Evolutionary conservation across 1,284 basidiomycete genomes (phyloP), one percentile per base, ranked within the genome.

Genomic region (Cutaneotrichosporon cavernicola): DNA sequence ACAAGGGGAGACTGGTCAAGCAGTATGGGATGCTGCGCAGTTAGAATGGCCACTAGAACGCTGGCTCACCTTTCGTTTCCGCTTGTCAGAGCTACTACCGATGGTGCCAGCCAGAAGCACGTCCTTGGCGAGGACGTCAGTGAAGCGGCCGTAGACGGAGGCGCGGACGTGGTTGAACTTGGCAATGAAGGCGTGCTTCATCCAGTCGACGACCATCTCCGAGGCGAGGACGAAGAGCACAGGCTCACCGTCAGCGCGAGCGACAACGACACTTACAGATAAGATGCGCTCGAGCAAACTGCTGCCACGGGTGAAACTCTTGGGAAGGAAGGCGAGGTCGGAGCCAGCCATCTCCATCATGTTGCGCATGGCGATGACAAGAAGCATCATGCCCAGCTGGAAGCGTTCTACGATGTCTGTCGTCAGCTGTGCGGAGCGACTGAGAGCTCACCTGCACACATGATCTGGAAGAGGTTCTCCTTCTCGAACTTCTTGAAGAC

Each of bases 401-500:
- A 99, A 99, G 2, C 97, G 89, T 80, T 99, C 97, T 32, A 99
- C 97, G 68, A 99, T 97, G 78, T 99, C 97, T 92, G 70, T 22
- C 14, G 52, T 67, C 9, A 67, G 62, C 55, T 53, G 18, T 34
- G 4, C 1, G 26, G 16, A 9, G 1, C 5, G 18, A 2, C 4
- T 11, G 9, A 9, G n/a, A 49, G 72, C 83, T 63, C 69, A 92
- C 91, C 90, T 68, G 94, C 95, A 74, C 94, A 97, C 63, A 94
- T 97, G 69, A 99, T 95, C 79, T 99, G 97, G 77, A 99, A 98
- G n/a, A 99, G 85, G 74, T 92, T 98, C 75, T 99, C 97, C 80
- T 98, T 99, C 78, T 99, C 97, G 72, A 99, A 99, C 78, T 92
- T 98, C 81, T 99, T 99, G 86, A 99, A 99, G 0, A 99, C 97